Conservation (phyloP, 2,329 filamentous ascomycete genomes). For the Verticillium albo-atrum region DNA sequence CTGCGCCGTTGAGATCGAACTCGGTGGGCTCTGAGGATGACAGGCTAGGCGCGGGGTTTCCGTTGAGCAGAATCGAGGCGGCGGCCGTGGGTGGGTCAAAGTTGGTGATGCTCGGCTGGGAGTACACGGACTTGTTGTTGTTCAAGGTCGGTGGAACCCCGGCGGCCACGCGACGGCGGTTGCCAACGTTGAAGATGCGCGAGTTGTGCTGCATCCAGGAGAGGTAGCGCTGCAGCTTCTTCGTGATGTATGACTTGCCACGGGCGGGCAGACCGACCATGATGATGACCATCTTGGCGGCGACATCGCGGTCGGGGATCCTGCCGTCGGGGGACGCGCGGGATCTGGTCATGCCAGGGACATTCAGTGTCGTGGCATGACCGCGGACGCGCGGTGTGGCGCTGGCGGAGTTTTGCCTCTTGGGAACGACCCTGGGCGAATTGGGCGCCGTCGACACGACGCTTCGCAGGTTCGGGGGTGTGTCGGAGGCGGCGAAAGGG, state of each 20-base stretch:
- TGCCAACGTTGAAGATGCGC: slow-evolving; percentile 95
- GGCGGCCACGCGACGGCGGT: slow-evolving; percentile 76
- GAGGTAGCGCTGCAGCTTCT: slow-evolving; percentile 92
- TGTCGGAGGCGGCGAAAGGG: slow-evolving; percentile 28
- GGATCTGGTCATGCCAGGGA: slow-evolving; percentile 92
- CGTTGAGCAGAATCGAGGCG: slow-evolving; percentile 55
- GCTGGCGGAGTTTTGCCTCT: slow-evolving; percentile 69
- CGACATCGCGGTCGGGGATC: slow-evolving; percentile 90
- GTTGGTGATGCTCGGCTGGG: slow-evolving; percentile 24
- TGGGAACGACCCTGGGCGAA: slow-evolving; percentile 57
- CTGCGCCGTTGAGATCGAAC: slow-evolving; percentile 28
- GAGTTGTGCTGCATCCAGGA: slow-evolving; percentile 98
- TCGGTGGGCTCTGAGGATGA: slow-evolving; percentile 16
- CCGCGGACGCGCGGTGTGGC: slow-evolving; percentile 74
- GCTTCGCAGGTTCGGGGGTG: slow-evolving; percentile 52
- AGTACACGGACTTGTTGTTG: slow-evolving; percentile 30
- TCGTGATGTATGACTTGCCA: slow-evolving; percentile 98
- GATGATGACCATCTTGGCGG: slow-evolving; percentile 92
- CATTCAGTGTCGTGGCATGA: slow-evolving; percentile 92
- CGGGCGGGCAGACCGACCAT: slow-evolving; percentile 96
- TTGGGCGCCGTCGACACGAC: slow-evolving; percentile 54
- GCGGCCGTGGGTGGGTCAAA: slow-evolving; percentile 47
- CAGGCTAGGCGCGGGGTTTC: slow-evolving; percentile 39
- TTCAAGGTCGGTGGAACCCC: slow-evolving; percentile 40
- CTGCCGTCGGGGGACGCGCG: slow-evolving; percentile 93